Evolutionary conservation across 2,329 filamentous ascomycete species (phyloP), one percentile per base, ranked within the genome.

Genomic region (Claviceps monticola): DNA sequence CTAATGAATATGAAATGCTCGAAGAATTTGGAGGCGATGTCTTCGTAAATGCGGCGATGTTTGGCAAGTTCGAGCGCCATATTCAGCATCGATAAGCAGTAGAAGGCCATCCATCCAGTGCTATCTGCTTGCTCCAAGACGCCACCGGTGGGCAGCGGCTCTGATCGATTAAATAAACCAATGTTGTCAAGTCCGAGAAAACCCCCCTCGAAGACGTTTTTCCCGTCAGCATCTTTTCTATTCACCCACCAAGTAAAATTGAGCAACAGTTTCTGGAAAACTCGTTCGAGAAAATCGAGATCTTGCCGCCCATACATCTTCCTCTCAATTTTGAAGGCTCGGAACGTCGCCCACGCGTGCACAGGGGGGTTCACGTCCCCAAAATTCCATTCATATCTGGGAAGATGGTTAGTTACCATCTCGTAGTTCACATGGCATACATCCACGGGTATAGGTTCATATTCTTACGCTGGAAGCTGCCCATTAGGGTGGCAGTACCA

Each of bases 241-340:
- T 97, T 97, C 19, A 96, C 91, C 91, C 91, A 97, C 93, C 93
- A 97, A 4, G 93, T 97, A 67, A 97, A 97, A 71, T 97, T 97
- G 56, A 97, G 75, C 23, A 97, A 74, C 54, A 97, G 70, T 68
- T 97, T 97, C 64, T 97, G 93, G 73, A 97, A 97, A 4, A 96
- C 89, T 19, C 91, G 81, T 72, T 97, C 91, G 9, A 97, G 76
- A 69, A 96, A 97, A 68, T 97, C 93, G 36, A 96, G 74, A 64
- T 97, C 91, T 63, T 96, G 88, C 37, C 88, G 82, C 42, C 91
- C 93, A 61, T 96, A 97, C 74, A 97, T 81, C 72, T 97, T 97
- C 59, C 93, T 84, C 73, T 97, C 91, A 57, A 97, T 96, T 71
- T 97, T 97, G 82, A 97, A 97, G 0, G 87, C 88, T 53, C 93